These are phyloP conservation scores for Aspergillus flavus DNA, from an alignment of 2,329 filamentous ascomycete genomes.

Conservation along the genomic window DNA sequence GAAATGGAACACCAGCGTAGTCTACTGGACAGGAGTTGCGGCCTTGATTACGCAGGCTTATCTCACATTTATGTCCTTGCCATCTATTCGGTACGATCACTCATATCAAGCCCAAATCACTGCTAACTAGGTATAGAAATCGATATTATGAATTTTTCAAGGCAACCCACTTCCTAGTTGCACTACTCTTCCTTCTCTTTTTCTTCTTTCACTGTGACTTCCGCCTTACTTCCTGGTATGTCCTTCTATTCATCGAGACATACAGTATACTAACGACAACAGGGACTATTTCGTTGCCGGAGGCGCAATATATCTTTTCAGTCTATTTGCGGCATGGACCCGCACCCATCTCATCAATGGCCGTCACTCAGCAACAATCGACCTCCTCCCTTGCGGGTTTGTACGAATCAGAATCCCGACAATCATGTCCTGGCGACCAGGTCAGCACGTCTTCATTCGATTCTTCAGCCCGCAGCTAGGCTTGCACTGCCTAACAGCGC, in stretches of 20 bases:
- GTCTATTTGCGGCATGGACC: conserved; percentile 49
- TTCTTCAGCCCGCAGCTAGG: conserved; percentile 43
- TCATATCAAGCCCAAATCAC: neutral
- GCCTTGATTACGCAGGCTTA: conserved; percentile 57
- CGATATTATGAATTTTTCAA: conserved; percentile 66
- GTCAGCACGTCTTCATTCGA: conserved; percentile 60
- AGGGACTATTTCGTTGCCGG: conserved; percentile 65
- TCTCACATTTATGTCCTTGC: conserved; percentile 58
- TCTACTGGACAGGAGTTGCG: conserved; percentile 60
- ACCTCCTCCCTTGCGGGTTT: conserved; percentile 43
- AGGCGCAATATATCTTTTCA: conserved; percentile 54
- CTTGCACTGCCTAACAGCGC: conserved; percentile 49
- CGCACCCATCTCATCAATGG: conserved; percentile 56
- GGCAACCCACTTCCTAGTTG: conserved; percentile 56
- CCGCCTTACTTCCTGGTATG: conserved; percentile 56
- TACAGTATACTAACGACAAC: conserved; percentile 4
- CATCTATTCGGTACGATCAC: conserved; percentile 49
- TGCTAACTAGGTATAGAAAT: conserved; percentile 40
- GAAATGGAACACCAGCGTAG: conserved; percentile 48
- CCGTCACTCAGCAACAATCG: conserved; percentile 48
- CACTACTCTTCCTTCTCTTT: conserved; percentile 58
- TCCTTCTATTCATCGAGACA: neutral
- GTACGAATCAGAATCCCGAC: conserved; percentile 50
- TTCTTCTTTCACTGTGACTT: conserved; percentile 65
- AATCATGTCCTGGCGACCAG: conserved; percentile 51